Conservation (phyloP, 1,139 yeast genomes). For the Debaryomyces nepalensis region DNA sequence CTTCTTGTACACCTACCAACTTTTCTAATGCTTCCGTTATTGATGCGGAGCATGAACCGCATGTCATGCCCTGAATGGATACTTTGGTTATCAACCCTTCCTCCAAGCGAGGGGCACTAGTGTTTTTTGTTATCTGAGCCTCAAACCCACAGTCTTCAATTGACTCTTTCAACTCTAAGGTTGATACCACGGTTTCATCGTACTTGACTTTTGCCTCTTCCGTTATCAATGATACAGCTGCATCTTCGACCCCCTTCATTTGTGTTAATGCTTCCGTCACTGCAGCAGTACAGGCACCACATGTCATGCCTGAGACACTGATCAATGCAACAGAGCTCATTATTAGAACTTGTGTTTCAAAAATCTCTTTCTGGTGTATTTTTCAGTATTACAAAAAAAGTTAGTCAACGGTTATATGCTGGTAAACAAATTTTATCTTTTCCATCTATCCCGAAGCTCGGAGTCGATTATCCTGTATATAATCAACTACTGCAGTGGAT, state of each 20-base stretch:
- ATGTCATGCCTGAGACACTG: constrained; percentile 42
- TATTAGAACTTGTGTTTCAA: neutral
- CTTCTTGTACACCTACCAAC: constrained; percentile 30
- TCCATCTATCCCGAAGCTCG: constrained; percentile 15
- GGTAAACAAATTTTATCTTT: constrained; percentile 14
- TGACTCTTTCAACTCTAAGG: constrained; percentile 21
- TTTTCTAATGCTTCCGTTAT: constrained; percentile 33
- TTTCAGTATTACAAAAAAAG: neutral
- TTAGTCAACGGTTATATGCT: neutral
- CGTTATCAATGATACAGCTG: constrained; percentile 39
- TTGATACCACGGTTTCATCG: constrained; percentile 17
- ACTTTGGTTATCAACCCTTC: constrained; percentile 17
- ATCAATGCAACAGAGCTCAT: constrained; percentile 16
- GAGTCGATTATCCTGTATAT: neutral
- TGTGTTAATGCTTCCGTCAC: constrained; percentile 30
- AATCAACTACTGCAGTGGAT: neutral
- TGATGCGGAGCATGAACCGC: constrained; percentile 50
- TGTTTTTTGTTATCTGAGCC: constrained; percentile 20
- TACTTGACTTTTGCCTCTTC: constrained; percentile 39
- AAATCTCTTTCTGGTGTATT: neutral
- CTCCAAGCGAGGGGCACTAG: neutral
- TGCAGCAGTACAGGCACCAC: constrained; percentile 42
- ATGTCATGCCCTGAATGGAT: constrained; percentile 37
- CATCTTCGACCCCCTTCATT: constrained; percentile 30
- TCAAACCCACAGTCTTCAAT: constrained; percentile 47